Evolutionary conservation across 495 filamentous ascomycete genomes (phyloP), one percentile per base, ranked within the genome.

Genomic region (Hyaloscypha variabilis): DNA sequence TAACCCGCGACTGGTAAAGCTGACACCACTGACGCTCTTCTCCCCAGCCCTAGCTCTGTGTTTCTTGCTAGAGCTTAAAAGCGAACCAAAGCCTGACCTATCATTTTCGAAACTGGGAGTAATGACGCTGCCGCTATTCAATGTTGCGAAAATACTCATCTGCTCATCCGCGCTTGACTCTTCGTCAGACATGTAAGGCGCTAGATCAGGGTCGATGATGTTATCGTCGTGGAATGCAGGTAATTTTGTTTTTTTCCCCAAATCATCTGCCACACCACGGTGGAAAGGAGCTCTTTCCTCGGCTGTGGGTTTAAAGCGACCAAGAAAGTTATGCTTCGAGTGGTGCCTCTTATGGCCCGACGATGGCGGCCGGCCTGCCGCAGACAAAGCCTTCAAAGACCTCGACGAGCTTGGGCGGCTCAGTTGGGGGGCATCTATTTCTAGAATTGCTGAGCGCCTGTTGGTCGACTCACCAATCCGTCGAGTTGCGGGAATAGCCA

Each of bases 211-310:
- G 71, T 99, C 96, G 72, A 98, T 98, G 68, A 99, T 97, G 70
- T 92, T 97, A 73, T 99, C 96, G 69, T 92, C 92, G 72, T 98
- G 96, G 70, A 99, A 98, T 29, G 94, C 92, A 36, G 94, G 89
- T 8, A 97, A 82, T 17, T 86, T 84, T n/a, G 85, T 80, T 61
- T 87, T 87, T 57, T 80, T 82, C 21, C 79, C 76, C 29, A 86
- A 78, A 56, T 97, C 91, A 60, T 88, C 87, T 23, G 69, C 75
- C 55, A 85, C 79, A 39, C 88, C 86, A 55, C 89, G 88, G 66
- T 97, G 93, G 71, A 98, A 99, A 2, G 96, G 96, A 4, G 92
- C 96, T 36, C 77, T 68, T 31, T 74, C 67, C 39, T 82, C 81
- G 4, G 78, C 68, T 8, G 77, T 70, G 8, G 77, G 65, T 67